Base-by-base conservation (phyloP, 306 rosid species). In the Quercus suber region DNA sequence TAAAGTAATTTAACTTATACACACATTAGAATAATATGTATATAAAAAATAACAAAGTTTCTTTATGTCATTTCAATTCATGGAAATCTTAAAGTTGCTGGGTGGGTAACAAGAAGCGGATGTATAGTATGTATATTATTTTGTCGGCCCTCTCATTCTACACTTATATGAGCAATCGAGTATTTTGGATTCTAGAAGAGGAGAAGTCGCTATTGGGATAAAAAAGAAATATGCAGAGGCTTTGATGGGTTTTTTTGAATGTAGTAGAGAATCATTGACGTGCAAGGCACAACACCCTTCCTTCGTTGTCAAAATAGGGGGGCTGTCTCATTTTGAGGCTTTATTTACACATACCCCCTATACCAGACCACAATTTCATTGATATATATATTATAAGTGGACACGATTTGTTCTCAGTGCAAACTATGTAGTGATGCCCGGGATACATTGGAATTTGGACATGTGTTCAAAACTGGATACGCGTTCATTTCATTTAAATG, bases 281-380 rank as follows among this genome's bases (percentile, higher is more conserved):
- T 80, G 73, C 37, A 73, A 80, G 87, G 84, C 87, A 84, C 84
- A 84, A 69, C 79, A 73, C 33, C 77, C 57, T 41, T 67, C 82
- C 68, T 76, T 79, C 76, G 12, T 43, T 79, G 79, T 83, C 78
- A 58, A 70, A 41, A 27, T 6, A 19, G 37, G 78, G 71, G 72
- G 55, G 69, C 56, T 33, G 49, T 72, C 59, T 72, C 52, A 28
- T 64, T 43, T 53, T 23, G 21, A 53, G 49, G 68, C 74, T 73
- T 2, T 51, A 63, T 45, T n/a, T 31, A 51, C 25, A 20, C 2
- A 11, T 17, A 49, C 17, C 53, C 4, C 4, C 45, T 41, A 41
- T 41, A 41, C 11, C 12, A 12, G 15, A 3, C 53, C 12, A 49
- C 53, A 49, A 49, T 49, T 49, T 49, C 17, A 49, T 45, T 45